phyloP scores from a whole-genome alignment of 768 basidiomycete species.

The Podaxis carcinomalis region DNA sequence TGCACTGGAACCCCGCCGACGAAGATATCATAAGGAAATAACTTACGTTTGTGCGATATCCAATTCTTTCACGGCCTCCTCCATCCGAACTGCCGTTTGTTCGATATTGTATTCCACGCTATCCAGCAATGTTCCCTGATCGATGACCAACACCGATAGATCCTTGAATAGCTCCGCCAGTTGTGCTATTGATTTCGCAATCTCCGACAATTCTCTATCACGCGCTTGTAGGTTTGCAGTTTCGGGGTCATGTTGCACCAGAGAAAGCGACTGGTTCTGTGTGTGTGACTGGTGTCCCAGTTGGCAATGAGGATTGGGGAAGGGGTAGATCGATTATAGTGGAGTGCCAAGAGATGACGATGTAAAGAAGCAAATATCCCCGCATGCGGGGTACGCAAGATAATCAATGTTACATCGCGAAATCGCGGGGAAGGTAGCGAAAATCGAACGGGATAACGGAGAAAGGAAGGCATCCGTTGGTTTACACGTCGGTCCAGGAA shows the following conservation, averaged over 20 bases:
- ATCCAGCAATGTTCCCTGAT: conserved; percentile 95
- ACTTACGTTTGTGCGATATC: conserved; percentile 75
- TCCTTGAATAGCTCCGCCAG: conserved; percentile 97
- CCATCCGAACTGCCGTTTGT: conserved; percentile 76
- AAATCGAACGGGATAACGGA: not conserved
- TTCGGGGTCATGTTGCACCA: conserved; percentile 33
- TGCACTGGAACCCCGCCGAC: not conserved
- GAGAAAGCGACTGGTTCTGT: conserved; percentile 32
- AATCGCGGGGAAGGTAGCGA: not conserved
- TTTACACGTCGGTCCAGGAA: not conserved
- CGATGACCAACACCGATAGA: conserved; percentile 87
- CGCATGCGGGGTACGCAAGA: not conserved
- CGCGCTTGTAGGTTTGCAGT: conserved; percentile 39
- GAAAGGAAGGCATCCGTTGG: conserved; percentile 7
- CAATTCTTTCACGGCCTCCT: conserved; percentile 83
- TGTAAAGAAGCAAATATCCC: not conserved
- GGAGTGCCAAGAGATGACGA: conserved; percentile 6
- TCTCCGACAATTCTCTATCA: conserved; percentile 76
- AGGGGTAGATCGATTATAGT: conserved; percentile 10
- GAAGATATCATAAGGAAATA: conserved; percentile 6
- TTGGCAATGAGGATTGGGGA: conserved; percentile 2
- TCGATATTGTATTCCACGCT: conserved; percentile 98
- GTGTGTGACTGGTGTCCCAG: conserved; percentile 26
- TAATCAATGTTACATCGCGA: not conserved
- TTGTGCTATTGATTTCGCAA: conserved; percentile 86